These are phyloP conservation scores for Aspergillus awamori DNA, from an alignment of 2,329 filamentous ascomycete species.

Conservation along the genomic window DNA sequence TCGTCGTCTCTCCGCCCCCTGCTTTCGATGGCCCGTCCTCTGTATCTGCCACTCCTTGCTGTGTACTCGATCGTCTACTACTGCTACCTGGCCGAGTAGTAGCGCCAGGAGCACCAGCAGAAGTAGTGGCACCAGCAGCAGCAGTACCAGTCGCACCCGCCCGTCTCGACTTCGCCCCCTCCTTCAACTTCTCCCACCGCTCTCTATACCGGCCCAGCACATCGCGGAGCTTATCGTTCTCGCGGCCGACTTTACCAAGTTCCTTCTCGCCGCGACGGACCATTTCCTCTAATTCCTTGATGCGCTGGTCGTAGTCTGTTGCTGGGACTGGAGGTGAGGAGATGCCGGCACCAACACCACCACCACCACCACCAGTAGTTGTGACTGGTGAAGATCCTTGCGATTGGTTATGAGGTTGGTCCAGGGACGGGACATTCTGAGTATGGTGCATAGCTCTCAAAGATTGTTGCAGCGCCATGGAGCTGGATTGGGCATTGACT, in stretches of 20 bases:
- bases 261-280: slow-evolving; percentile 61
- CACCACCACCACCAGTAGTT: background rate
- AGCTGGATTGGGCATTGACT: slow-evolving; percentile 83
- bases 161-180: slow-evolving; percentile 56
- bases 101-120: too few relatives aligned
- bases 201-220: slow-evolving; percentile 62
- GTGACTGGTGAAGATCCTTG: slow-evolving; percentile 30
- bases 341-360: slow-evolving; percentile 6
- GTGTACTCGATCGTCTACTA: background rate
- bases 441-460: slow-evolving; percentile 55
- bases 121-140: too few relatives aligned
- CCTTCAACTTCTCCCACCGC: slow-evolving; percentile 70
- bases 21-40: background rate
- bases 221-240: slow-evolving; percentile 62
- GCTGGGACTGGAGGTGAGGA: slow-evolving; percentile 19
- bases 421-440: slow-evolving; percentile 35
- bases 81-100: too few relatives aligned
- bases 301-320: slow-evolving; percentile 53
- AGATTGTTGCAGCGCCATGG: slow-evolving; percentile 83
- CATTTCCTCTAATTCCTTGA: slow-evolving; percentile 70
- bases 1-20: background rate
- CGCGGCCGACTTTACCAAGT: slow-evolving; percentile 63
- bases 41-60: background rate
- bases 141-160: too few relatives aligned
- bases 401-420: slow-evolving; percentile 35